These are phyloP conservation scores for Metarhizium guizhouense DNA, from an alignment of 2,329 filamentous ascomycete genomes.

Conservation along the genomic window DNA sequence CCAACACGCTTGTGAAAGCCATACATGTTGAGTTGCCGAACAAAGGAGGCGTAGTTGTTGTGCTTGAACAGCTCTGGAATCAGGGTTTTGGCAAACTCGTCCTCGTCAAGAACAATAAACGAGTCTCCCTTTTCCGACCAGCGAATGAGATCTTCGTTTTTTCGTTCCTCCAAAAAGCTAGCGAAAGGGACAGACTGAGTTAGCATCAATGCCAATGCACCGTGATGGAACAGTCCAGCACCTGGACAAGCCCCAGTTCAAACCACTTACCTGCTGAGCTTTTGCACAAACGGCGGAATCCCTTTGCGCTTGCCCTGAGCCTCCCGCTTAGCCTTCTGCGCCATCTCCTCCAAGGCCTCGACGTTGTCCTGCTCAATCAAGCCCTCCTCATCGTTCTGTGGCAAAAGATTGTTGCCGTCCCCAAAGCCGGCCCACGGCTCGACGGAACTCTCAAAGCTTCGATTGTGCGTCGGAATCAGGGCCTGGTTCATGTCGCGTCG, in stretches of 20 bases:
- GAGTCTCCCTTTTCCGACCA: constrained; percentile 97
- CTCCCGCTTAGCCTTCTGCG: constrained; percentile 75
- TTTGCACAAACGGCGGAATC: constrained; percentile 96
- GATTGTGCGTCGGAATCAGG: constrained; percentile 34
- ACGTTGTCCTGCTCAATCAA: constrained; percentile 57
- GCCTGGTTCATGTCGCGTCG: constrained; percentile 42
- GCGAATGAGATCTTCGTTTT: constrained; percentile 88
- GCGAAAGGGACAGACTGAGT: neutral
- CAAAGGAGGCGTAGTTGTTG: constrained; percentile 96
- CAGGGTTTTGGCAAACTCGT: constrained; percentile 95
- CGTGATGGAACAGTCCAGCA: neutral
- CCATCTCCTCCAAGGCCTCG: constrained; percentile 70
- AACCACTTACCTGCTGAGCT: constrained; percentile 78
- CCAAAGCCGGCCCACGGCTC: constrained; percentile 35
- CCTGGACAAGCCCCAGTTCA: neutral
- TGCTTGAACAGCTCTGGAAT: constrained; percentile 98
- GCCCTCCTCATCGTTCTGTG: constrained; percentile 25
- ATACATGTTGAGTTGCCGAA: constrained; percentile 93
- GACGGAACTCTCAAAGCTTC: constrained; percentile 28
- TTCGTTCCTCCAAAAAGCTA: constrained; percentile 87
- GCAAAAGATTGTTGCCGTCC: constrained; percentile 30
- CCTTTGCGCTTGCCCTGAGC: constrained; percentile 86
- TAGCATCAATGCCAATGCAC: neutral
- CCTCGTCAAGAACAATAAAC: constrained; percentile 93
- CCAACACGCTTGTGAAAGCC: constrained; percentile 95